These are phyloP conservation scores for Dalbergia oliveri DNA, from an alignment of 306 rosid genomes.

Conservation along the genomic window DNA sequence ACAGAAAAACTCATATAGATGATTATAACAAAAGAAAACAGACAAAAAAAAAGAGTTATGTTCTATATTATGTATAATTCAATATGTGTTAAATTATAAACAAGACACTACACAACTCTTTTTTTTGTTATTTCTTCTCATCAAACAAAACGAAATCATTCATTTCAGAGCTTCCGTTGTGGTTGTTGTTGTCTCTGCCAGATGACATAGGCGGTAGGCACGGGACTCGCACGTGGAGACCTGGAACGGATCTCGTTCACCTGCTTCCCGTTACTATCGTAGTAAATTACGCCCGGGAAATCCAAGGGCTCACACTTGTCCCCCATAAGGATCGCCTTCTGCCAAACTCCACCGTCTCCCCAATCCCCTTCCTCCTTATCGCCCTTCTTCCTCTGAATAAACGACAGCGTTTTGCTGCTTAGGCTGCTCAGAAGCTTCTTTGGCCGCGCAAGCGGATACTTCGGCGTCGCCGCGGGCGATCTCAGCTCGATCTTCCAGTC, in stretches of 20 bases:
- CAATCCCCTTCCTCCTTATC: slow-evolving; percentile 43
- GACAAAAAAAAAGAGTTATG: too few relatives aligned
- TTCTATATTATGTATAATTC: too few relatives aligned
- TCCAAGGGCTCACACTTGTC: slow-evolving; percentile 89
- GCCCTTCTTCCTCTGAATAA: slow-evolving; percentile 39
- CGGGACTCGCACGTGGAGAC: slow-evolving; percentile 78
- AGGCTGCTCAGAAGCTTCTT: slow-evolving; percentile 64
- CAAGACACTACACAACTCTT: too few relatives aligned
- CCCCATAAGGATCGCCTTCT: slow-evolving; percentile 80
- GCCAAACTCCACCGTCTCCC: slow-evolving; percentile 91
- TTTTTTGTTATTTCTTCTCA: too few relatives aligned
- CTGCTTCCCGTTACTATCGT: slow-evolving; percentile 69
- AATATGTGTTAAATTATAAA: too few relatives aligned
- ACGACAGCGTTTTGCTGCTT: slow-evolving; percentile 58
- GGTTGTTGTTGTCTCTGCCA: neutral
- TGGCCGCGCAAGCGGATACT: neutral
- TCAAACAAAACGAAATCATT: too few relatives aligned
- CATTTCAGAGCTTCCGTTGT: too few relatives aligned
- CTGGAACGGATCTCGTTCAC: slow-evolving; percentile 54
- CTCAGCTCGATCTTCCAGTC: slow-evolving; percentile 21
- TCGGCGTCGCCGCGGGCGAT: neutral
- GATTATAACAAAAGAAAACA: too few relatives aligned
- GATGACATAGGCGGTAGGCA: slow-evolving; percentile 53
- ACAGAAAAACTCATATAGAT: neutral
- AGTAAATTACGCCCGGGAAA: slow-evolving; percentile 77